A percentile compares a stretch with the other conserved stretches of the same genome.
Evolutionary conservation across 495 filamentous ascomycete genomes (phyloP).

Genomic region (Evernia prunastri): DNA sequence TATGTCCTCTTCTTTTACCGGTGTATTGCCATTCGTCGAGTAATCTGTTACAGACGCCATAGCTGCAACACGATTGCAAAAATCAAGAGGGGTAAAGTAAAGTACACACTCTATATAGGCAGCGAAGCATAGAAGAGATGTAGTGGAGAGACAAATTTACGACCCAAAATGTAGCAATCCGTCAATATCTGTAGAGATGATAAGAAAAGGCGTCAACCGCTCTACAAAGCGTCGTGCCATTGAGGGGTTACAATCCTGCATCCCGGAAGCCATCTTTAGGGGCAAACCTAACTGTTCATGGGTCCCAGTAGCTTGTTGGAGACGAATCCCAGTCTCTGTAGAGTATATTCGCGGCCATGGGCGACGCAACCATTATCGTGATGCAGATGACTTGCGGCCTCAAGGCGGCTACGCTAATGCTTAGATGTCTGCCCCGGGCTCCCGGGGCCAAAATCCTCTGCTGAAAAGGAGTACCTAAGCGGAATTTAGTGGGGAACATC

Average conservation of each 20-base stretch:
- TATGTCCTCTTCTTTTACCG: conserved; percentile 5
- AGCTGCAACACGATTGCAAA: neutral
- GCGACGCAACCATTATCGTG: neutral
- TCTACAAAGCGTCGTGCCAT: neutral
- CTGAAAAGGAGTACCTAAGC: too few species aligned
- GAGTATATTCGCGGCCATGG: neutral
- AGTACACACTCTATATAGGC: neutral
- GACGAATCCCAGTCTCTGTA: neutral
- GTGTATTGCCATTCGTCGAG: neutral
- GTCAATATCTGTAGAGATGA: neutral
- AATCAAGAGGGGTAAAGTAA: neutral
- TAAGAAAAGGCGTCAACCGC: neutral
- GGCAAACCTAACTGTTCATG: neutral
- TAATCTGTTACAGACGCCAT: neutral
- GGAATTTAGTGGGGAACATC: too few species aligned
- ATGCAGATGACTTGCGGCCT: too few species aligned
- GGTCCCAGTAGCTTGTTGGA: neutral
- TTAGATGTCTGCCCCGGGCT: too few species aligned
- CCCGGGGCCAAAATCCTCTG: too few species aligned
- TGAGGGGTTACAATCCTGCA: neutral
- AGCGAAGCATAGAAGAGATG: neutral
- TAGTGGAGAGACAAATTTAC: neutral
- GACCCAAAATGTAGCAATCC: neutral
- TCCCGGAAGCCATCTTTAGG: neutral
- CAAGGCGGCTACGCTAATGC: too few species aligned